Evolutionary conservation across 768 basidiomycete genomes (phyloP), one percentile per base, ranked within the genome.

Genomic region (Amanita fuliginea): DNA sequence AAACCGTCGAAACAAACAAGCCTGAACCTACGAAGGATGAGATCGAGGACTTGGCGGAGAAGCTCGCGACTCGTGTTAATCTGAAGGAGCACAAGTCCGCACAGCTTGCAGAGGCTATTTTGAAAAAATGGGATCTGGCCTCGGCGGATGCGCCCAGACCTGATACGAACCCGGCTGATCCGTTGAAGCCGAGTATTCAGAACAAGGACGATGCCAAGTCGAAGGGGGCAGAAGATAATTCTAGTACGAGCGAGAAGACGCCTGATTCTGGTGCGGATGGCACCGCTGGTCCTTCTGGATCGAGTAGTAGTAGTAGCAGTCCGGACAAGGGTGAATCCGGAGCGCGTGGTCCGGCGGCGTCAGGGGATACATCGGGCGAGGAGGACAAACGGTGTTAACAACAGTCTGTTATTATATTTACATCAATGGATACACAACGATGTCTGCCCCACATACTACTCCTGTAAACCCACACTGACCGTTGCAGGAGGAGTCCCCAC

Each of bases 401-500:
- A n/a, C n/a, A n/a, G n/a, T n/a, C n/a, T n/a, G n/a, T n/a, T n/a
- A n/a, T n/a, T n/a, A n/a, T n/a, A n/a, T n/a, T n/a, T n/a, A n/a
- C n/a, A n/a, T n/a, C 19, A 32, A 40, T n/a, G 16, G 11, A 18
- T 41, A 39, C n/a, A 39, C 13, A 50, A 46, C 56, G 47, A 71
- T 86, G 80, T 87, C 53, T 63, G 83, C 85, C 80, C 71, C 83
- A 80, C 69, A 86, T 87, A 87, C 85, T 86, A 87, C 84, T 67
- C 83, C 74, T 67, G 59, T 58, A 8, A n/a, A 40, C 51, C 72
- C 81, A 77, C 84, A 87, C 78, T 61, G 57, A 57, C 81, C 85
- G 86, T 66, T 81, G 42, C 70, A 76, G 81, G 73, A 74, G 74
- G 78, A 83, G 85, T 86, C 84, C 84, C 81, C 80, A 81, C 77